These are phyloP conservation scores for Clavispora santaluciae DNA, from an alignment of 805 yeast species.

Conservation along the genomic window DNA sequence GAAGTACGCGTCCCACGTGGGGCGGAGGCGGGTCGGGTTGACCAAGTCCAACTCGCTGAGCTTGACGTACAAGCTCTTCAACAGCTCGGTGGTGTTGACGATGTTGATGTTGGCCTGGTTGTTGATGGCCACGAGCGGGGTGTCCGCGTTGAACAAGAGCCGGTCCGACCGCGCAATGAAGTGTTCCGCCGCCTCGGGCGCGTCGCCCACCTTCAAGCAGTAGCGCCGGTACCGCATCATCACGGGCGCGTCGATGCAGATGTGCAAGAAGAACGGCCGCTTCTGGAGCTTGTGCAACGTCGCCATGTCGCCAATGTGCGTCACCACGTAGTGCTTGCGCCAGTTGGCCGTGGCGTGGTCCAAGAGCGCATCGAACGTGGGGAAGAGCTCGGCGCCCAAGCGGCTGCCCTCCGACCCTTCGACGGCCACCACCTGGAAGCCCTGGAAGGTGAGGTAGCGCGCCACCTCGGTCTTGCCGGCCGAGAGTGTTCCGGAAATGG, in stretches of 20 bases:
- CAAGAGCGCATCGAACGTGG: slow-evolving; percentile 41
- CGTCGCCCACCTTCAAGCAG: slow-evolving; percentile 13
- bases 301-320: slow-evolving; percentile 41
- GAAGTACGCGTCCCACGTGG: slow-evolving; percentile 95
- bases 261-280: slow-evolving; percentile 80
- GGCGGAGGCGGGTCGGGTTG: slow-evolving; percentile 58
- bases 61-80: slow-evolving; percentile 31
- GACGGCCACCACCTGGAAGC: slow-evolving; percentile 37
- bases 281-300: slow-evolving; percentile 47
- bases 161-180: slow-evolving; percentile 34
- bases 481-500: slow-evolving; percentile 64
- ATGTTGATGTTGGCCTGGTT: slow-evolving; percentile 49
- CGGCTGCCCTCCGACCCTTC: background rate
- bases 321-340: slow-evolving; percentile 56
- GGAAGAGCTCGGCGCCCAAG: slow-evolving; percentile 26
- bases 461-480: slow-evolving; percentile 67
- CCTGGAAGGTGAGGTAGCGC: slow-evolving; percentile 50
- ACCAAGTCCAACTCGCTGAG: slow-evolving; percentile 35
- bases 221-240: slow-evolving; percentile 40
- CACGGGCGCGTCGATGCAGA: slow-evolving; percentile 72
- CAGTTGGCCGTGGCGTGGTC: slow-evolving; percentile 64
- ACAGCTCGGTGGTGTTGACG: slow-evolving; percentile 34
- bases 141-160: slow-evolving; percentile 39
- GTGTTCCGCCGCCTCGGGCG: slow-evolving; percentile 21
- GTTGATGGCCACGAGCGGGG: slow-evolving; percentile 54